These are phyloP conservation scores for Fusarium humuli DNA, from an alignment of 2,329 filamentous ascomycete species.

Conservation along the genomic window DNA sequence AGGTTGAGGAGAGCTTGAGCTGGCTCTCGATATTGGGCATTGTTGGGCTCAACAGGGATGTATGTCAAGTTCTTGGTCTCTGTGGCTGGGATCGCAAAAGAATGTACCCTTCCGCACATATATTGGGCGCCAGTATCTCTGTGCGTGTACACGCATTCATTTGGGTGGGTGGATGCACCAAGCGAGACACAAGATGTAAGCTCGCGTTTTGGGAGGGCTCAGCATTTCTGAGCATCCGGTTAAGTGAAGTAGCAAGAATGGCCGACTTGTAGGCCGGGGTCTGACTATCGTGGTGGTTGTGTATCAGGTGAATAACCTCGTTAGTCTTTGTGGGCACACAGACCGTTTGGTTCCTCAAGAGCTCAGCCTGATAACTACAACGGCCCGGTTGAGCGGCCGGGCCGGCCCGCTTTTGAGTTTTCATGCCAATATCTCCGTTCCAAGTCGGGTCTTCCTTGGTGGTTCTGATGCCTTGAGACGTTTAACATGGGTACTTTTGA, in stretches of 20 bases:
- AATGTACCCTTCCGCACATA: conserved; percentile 35
- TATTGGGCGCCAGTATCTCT: conserved; percentile 30
- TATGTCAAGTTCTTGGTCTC: conserved; percentile 31
- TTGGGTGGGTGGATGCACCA: conserved; percentile 38
- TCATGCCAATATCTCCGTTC: conserved; percentile 24
- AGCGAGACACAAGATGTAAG: conserved; percentile 33
- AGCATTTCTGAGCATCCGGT: conserved; percentile 30
- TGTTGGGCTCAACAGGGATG: conserved; percentile 44
- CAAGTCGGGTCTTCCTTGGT: conserved; percentile 4
- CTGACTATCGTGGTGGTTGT: conserved; percentile 23
- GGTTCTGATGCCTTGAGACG: conserved; percentile 2
- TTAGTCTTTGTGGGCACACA: conserved; percentile 24
- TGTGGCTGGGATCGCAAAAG: conserved; percentile 38
- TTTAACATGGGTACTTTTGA: conserved; percentile 1
- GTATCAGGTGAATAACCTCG: conserved; percentile 20
- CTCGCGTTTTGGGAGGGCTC: conserved; percentile 30
- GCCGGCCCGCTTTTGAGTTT: conserved; percentile 42
- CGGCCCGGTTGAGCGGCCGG: conserved; percentile 45
- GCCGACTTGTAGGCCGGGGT: conserved; percentile 31
- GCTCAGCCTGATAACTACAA: conserved; percentile 36
- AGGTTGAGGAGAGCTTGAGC: conserved; percentile 14
- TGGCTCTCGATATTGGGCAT: conserved; percentile 39
- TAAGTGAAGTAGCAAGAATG: conserved; percentile 28
- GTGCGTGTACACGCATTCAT: conserved; percentile 19
- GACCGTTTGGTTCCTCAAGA: conserved; percentile 5